These are phyloP conservation scores for Naegleria lovaniensis DNA, from an alignment of 208 protist genomes.

Conservation along the genomic window DNA sequence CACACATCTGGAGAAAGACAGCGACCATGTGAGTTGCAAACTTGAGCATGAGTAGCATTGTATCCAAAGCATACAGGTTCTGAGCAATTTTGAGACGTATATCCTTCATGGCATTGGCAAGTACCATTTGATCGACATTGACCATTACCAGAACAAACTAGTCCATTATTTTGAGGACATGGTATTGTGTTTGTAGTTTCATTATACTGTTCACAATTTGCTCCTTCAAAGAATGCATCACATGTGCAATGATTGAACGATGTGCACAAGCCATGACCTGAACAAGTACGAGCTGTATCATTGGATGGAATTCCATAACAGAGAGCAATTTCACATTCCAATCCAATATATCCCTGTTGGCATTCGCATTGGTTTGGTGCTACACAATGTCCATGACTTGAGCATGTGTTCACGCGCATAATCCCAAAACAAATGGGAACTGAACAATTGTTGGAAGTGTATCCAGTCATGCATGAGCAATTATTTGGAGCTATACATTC, in stretches of 20 bases:
- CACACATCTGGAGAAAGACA: neutral
- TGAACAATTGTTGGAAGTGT: neutral
- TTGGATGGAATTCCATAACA: neutral
- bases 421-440: slow-evolving; percentile 20
- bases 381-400: neutral
- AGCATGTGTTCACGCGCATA: neutral
- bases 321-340: neutral
- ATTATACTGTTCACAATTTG: neutral
- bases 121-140: neutral
- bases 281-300: neutral
- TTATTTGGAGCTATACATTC: neutral
- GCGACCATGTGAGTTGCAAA: neutral
- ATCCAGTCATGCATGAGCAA: neutral
- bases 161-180: too few species aligned
- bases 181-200: too few species aligned
- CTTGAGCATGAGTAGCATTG: neutral
- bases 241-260: neutral
- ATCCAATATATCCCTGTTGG: neutral
- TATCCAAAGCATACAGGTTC: neutral
- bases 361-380: neutral
- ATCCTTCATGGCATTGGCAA: neutral
- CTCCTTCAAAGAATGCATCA: neutral
- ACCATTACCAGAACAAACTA: neutral
- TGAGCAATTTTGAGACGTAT: neutral
- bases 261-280: neutral